Evolutionary conservation across 768 basidiomycete species (phyloP), one percentile per base, ranked within the genome.

Genomic region (Serendipita sp.): DNA sequence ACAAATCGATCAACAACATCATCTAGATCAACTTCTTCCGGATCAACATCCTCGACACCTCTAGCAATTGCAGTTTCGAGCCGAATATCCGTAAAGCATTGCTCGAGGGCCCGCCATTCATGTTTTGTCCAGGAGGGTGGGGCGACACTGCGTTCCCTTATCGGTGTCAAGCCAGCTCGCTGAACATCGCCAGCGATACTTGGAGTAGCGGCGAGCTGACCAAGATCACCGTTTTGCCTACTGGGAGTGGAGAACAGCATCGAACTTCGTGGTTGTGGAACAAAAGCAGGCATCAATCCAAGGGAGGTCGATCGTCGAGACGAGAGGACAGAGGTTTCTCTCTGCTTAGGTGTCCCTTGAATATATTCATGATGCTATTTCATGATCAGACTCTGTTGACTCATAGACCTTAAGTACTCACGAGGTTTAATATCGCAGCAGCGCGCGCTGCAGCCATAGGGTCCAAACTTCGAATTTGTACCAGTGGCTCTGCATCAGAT

Each of bases 1-100:
- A 60, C 56, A n/a, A 60, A 60, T n/a, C 56, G 56, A 36, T 30
- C 56, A 11, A 60, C 56, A 10, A 60, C 56, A n/a, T 60, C 56
- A 28, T 60, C 56, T 23, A 60, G 56, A n/a, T 60, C 56, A 10
- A 60, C 35, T 28, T 60, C 56, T n/a, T 60, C 56, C 10, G 56
- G 56, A 28, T 60, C 28, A 32, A 60, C n/a, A n/a, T 60, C 56
- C 23, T 60, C 56, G 10, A 60, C 16, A 8, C 35, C 56, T 8
- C 16, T n/a, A 32, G 56, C 56, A 23, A 10, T n/a, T 1, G 56
- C 56, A 18, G 56, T 35, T 36, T 60, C 56, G 28, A 28, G 23
- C 23, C 56, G 56, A 10, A 60, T 35, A n/a, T 60, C 56, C 23
- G 56, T 60, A 60, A 60, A 60, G 28, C 56, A 60, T 36, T 60